These are phyloP conservation scores for Wickerhamomyces chaumierensis DNA, from an alignment of 805 yeast species.

Conservation along the genomic window DNA sequence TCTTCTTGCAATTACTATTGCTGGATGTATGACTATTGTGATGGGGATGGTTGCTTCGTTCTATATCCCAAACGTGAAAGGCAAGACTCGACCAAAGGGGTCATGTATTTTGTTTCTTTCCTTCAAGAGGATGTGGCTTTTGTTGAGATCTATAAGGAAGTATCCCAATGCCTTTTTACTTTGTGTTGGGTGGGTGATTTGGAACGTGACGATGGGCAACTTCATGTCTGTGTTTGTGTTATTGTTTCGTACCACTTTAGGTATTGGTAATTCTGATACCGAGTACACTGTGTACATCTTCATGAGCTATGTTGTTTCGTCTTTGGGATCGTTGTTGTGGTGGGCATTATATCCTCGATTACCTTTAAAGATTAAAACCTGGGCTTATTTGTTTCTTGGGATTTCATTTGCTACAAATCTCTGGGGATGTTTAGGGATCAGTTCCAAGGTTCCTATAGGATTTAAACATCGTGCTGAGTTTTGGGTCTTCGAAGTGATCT, in stretches of 20 bases:
- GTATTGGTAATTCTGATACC: slow-evolving; percentile 25
- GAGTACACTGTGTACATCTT: slow-evolving; percentile 29
- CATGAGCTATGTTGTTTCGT: slow-evolving; percentile 24
- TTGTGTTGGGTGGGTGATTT: slow-evolving; percentile 30
- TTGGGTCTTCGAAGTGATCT: slow-evolving; percentile 29
- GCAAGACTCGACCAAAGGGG: slow-evolving; percentile 19
- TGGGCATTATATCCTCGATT: slow-evolving; percentile 23
- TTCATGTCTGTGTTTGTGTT: slow-evolving; percentile 25
- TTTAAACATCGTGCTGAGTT: slow-evolving; percentile 32
- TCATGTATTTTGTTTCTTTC: slow-evolving; percentile 18
- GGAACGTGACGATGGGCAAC: slow-evolving; percentile 27
- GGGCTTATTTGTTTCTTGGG: slow-evolving; percentile 25
- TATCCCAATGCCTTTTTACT: slow-evolving; percentile 25
- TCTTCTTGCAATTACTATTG: slow-evolving; percentile 27
- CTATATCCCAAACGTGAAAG: slow-evolving; percentile 23
- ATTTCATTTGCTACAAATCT: slow-evolving; percentile 24
- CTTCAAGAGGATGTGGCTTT: slow-evolving; percentile 17
- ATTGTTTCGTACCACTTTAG: slow-evolving; percentile 28
- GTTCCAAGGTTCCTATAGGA: slow-evolving; percentile 19
- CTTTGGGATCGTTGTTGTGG: slow-evolving; percentile 26
- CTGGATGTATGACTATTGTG: slow-evolving; percentile 24
- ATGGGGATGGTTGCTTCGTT: slow-evolving; percentile 18
- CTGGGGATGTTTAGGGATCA: slow-evolving; percentile 29
- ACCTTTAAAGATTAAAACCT: slow-evolving; percentile 19
- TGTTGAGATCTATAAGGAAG: slow-evolving; percentile 18